Evolutionary conservation across 768 basidiomycete species (phyloP).

Genomic region (Polyporus arcularius): DNA sequence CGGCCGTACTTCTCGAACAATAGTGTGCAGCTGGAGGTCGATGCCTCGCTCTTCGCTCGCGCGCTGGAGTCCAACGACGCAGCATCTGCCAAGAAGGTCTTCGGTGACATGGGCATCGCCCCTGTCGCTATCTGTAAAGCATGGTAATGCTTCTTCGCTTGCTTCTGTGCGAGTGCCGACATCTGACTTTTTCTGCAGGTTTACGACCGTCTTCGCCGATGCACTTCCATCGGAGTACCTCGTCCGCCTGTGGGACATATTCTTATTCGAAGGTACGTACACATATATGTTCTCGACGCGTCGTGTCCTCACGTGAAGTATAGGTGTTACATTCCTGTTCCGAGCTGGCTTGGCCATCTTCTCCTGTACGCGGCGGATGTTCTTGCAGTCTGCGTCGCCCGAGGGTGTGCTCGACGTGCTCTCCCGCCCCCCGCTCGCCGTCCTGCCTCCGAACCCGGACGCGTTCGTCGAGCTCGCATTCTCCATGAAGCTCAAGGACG

Average conservation of each 20-base stretch:
- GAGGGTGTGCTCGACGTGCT: conserved; percentile 52
- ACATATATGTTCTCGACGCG: neutral
- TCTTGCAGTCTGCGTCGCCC: conserved; percentile 54
- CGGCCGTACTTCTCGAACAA: conserved; percentile 71
- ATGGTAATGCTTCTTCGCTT: conserved; percentile 48
- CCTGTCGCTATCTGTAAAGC: conserved; percentile 59
- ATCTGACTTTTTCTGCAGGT: conserved; percentile 45
- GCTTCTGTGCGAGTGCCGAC: neutral
- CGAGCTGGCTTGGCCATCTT: conserved; percentile 73
- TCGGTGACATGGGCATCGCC: conserved; percentile 61
- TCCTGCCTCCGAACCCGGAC: conserved; percentile 61
- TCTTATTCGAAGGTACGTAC: conserved; percentile 71
- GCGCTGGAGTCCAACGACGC: conserved; percentile 68
- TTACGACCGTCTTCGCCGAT: conserved; percentile 70
- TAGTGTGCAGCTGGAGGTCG: conserved; percentile 71
- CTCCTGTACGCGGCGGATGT: conserved; percentile 55
- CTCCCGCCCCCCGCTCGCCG: conserved; percentile 48
- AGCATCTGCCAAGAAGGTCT: conserved; percentile 62
- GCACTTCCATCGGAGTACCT: conserved; percentile 64
- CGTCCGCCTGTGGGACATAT: conserved; percentile 81
- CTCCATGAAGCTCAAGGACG: conserved; percentile 76
- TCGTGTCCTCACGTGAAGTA: neutral
- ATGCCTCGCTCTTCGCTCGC: conserved; percentile 67
- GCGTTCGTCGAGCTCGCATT: conserved; percentile 60
- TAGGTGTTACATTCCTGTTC: conserved; percentile 73